Conservation (phyloP, 202 grass and related monocot species). For the Cymbopogon flexuosus region DNA sequence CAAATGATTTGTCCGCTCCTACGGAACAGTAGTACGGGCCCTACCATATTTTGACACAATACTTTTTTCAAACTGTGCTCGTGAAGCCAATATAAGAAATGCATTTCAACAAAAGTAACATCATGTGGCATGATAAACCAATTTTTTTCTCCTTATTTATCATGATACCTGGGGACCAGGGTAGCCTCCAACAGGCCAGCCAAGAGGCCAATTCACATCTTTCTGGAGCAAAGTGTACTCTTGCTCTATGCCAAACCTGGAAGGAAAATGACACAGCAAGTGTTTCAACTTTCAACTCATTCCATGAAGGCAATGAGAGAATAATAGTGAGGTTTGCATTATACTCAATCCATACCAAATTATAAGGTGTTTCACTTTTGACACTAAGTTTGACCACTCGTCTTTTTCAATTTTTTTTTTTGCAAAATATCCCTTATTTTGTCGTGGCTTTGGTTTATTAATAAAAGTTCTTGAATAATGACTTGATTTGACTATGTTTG, state of each 20-base stretch:
- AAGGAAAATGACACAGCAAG: neutral
- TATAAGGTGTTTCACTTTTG: no score
- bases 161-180: constrained; percentile 87
- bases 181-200: constrained; percentile 94
- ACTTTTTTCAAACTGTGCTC: neutral
- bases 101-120: neutral
- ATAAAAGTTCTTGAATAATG: no score
- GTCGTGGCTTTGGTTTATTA: no score
- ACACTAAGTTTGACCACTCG: no score
- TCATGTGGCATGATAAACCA: constrained; percentile 21
- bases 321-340: neutral
- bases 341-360: no score
- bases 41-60: constrained; percentile 40
- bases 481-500: no score
- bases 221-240: constrained; percentile 94
- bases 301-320: neutral
- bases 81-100: neutral
- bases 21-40: constrained; percentile 91
- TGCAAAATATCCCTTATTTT: no score
- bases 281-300: constrained; percentile 21
- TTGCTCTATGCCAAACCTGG: constrained; percentile 94
- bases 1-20: constrained; percentile 95
- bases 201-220: constrained; percentile 95
- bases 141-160: neutral
- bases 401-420: no score